phyloP scores from a whole-genome alignment of 192 early-diverging fungal genomes.

The Linnemannia zychae region DNA sequence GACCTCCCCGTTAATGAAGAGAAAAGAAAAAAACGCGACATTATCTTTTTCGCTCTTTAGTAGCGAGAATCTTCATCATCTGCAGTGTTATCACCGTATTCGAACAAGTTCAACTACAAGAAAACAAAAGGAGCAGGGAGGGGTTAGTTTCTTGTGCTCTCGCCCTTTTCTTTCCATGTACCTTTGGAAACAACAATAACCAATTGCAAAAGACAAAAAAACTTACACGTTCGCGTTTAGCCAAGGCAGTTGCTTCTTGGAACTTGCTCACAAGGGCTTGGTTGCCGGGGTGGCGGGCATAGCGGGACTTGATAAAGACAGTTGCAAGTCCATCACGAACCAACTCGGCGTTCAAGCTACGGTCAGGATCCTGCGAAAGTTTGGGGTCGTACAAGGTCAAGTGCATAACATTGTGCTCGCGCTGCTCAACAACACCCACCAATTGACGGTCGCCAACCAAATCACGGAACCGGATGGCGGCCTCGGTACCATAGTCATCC shows the following conservation, averaged over 20 bases:
- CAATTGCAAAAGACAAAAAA: background rate
- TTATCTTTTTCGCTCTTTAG: slow-evolving; percentile 6
- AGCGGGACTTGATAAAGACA: slow-evolving; percentile 63
- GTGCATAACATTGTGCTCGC: slow-evolving; percentile 66
- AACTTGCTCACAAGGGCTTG: slow-evolving; percentile 71
- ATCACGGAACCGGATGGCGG: slow-evolving; percentile 78
- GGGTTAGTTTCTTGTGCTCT: background rate
- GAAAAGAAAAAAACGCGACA: background rate
- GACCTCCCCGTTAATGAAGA: background rate
- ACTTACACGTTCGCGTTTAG: slow-evolving; percentile 77
- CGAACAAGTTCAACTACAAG: slow-evolving; percentile 66
- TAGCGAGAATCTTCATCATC: slow-evolving; percentile 57
- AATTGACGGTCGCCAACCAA: slow-evolving; percentile 72
- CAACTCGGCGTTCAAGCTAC: slow-evolving; percentile 77
- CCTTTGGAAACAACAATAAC: background rate
- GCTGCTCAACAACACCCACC: slow-evolving; percentile 82
- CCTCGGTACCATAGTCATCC: slow-evolving; percentile 84
- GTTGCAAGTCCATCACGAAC: slow-evolving; percentile 74
- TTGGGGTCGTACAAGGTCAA: slow-evolving; percentile 78
- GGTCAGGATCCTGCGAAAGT: slow-evolving; percentile 70
- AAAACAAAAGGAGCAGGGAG: background rate
- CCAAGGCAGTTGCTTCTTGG: slow-evolving; percentile 73
- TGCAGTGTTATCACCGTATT: slow-evolving; percentile 70
- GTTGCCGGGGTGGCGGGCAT: slow-evolving; percentile 63
- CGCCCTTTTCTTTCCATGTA: background rate